Evolutionary conservation across 2,329 filamentous ascomycete genomes (phyloP), one percentile per base, ranked within the genome.

Genomic region (Hirsutella thompsonii): DNA sequence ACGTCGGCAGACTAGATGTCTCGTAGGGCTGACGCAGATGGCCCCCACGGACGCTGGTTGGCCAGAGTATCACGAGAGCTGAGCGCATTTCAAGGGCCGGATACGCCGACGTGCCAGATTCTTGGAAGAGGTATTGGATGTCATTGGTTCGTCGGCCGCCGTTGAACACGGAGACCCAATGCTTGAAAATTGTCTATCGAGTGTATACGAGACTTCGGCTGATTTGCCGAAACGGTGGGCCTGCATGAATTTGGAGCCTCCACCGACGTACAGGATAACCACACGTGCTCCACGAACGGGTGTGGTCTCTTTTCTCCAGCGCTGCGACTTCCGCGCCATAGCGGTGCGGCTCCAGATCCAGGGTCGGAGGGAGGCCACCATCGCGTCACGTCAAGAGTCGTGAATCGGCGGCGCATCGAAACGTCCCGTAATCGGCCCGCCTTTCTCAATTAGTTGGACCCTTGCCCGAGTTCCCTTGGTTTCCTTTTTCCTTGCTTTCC

Each of bases 11-110:
- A 44, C 47, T 41, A 46, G 43, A 42, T 26, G 44, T 46, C 46
- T 49, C 46, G 46, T 49, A 49, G 47, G 47, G 47, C 47, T 49
- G 47, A 49, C 47, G 42, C 39, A 42, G 41, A 49, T 40, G 28
- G 43, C 38, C 37, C 39, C 43, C 40, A 39, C 30, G 29, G 21
- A 23, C 39, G 21, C 42, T 49, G 44, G 43, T 48, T 50, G 48
- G 48, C 43, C 41, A 18, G 20, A 16, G 30, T 35, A 40, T 26
- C 40, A 41, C 40, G 39, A 42, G 42, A 42, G 42, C 46, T 48
- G 45, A 45, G 42, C 26, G 21, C 36, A 20, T n/a, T 30, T 32
- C 21, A 29, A 37, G 32, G 37, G 13, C 14, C 39, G 41, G 33
- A 30, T 14, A 39, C 33, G 41, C 43, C 44, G 44, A 41, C 41